Conservation (phyloP, 2,329 filamentous ascomycete genomes). For the Podosphaera xanthii region DNA sequence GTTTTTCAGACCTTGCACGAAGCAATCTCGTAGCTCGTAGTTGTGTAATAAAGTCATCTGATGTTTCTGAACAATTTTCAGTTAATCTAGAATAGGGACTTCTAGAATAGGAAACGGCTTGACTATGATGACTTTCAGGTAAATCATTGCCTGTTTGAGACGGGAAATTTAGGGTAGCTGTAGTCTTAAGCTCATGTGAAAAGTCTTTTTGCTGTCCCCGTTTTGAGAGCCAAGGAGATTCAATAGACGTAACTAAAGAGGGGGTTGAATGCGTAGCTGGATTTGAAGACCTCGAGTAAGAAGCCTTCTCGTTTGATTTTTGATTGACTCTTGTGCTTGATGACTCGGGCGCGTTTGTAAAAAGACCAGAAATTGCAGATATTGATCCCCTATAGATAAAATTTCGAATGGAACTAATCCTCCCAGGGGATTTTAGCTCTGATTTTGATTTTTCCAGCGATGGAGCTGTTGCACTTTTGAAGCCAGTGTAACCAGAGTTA, state of each 20-base stretch:
- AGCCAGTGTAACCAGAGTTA: constrained; percentile 6
- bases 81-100: constrained; percentile 4
- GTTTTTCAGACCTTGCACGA: constrained; percentile 18
- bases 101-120: not conserved
- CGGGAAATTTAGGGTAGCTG: too few relatives aligned
- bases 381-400: constrained; percentile 27
- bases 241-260: too few relatives aligned
- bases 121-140: not conserved
- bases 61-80: constrained; percentile 24
- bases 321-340: constrained; percentile 9
- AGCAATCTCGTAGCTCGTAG: constrained; percentile 14
- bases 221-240: too few relatives aligned
- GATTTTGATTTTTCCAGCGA: constrained; percentile 12
- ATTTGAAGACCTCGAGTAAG: constrained; percentile 6
- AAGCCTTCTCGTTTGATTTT: constrained; percentile 11
- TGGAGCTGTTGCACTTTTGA: constrained; percentile 10
- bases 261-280: constrained; percentile 4
- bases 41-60: constrained; percentile 17
- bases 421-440: constrained; percentile 19
- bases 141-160: not conserved
- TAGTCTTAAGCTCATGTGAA: too few relatives aligned
- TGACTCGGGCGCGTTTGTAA: constrained; percentile 23
- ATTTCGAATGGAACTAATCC: constrained; percentile 24
- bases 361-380: constrained; percentile 25
- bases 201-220: too few relatives aligned